Evolutionary conservation across 2,329 filamentous ascomycete species (phyloP).

Genomic region (Calonectria hawksworthii): DNA sequence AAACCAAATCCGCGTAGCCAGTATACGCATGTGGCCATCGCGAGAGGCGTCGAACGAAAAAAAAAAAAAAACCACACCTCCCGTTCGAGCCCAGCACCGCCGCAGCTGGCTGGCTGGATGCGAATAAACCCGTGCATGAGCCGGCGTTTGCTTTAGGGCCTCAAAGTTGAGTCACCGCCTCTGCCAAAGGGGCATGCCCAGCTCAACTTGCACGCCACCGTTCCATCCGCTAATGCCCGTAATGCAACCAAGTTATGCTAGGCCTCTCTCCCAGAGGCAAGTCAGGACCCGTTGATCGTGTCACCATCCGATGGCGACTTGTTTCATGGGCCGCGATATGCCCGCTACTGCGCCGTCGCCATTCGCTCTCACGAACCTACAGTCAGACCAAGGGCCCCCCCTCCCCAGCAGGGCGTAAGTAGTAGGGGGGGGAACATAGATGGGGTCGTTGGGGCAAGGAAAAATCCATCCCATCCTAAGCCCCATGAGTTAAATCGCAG

Average conservation of each 20-base stretch:
- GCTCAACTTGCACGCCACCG: constrained; percentile 2
- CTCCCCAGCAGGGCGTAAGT: neutral
- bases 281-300: constrained; percentile 11
- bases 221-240: constrained; percentile 6
- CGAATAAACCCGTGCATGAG: constrained; percentile 1
- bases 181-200: neutral
- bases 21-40: constrained; percentile 6
- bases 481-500: constrained; percentile 10
- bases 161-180: constrained; percentile 15
- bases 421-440: neutral
- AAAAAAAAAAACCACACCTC: too few species aligned
- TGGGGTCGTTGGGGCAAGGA: neutral
- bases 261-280: constrained; percentile 3
- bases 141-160: neutral
- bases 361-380: constrained; percentile 3
- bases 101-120: constrained; percentile 13
- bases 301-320: constrained; percentile 5
- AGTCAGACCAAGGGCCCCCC: neutral
- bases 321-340: constrained; percentile 24
- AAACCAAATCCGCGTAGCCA: neutral
- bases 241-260: neutral
- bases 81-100: constrained; percentile 12
- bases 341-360: neutral
- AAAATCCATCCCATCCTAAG: neutral
- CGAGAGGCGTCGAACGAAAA: neutral